Conservation (phyloP, 495 filamentous ascomycete species). For the Talaromyces adpressus region DNA sequence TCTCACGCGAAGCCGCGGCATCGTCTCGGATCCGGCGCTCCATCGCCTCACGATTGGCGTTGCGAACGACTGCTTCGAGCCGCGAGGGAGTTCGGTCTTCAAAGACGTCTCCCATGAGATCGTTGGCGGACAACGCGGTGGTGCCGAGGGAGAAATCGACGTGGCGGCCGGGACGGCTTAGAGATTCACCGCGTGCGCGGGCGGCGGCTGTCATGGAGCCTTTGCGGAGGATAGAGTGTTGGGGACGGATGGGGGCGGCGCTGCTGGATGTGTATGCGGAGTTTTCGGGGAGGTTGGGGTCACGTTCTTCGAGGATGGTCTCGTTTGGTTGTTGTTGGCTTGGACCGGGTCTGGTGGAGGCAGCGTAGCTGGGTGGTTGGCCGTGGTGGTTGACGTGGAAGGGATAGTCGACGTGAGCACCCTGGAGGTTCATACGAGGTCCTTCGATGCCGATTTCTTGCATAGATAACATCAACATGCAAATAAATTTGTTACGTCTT, state of each 20-base stretch:
- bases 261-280: constrained; percentile 15
- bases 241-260: constrained; percentile 18
- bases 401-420: constrained; percentile 51
- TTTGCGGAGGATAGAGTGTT: constrained; percentile 50
- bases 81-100: constrained; percentile 38
- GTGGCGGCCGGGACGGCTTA: constrained; percentile 50
- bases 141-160: constrained; percentile 75
- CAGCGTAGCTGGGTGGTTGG: constrained; percentile 12
- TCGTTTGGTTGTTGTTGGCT: constrained; percentile 5
- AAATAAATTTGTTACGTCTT: constrained; percentile 91
- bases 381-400: constrained; percentile 47
- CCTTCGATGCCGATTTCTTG: constrained; percentile 84
- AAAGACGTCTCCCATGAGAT: constrained; percentile 63
- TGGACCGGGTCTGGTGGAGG: constrained; percentile 4
- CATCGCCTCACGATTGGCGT: constrained; percentile 31
- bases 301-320: constrained; percentile 8
- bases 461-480: constrained; percentile 83
- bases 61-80: constrained; percentile 31
- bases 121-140: constrained; percentile 48
- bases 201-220: constrained; percentile 32
- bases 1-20: constrained; percentile 21
- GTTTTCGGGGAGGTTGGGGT: constrained; percentile 22
- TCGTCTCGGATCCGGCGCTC: constrained; percentile 41
- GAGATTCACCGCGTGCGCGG: constrained; percentile 47
- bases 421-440: constrained; percentile 68